Percentiles rank a stretch among this genome's conserved stretches.
These are phyloP conservation scores for Pleodorina starrii DNA, from an alignment of 139 green algal genomes.

Conservation along the genomic window DNA sequence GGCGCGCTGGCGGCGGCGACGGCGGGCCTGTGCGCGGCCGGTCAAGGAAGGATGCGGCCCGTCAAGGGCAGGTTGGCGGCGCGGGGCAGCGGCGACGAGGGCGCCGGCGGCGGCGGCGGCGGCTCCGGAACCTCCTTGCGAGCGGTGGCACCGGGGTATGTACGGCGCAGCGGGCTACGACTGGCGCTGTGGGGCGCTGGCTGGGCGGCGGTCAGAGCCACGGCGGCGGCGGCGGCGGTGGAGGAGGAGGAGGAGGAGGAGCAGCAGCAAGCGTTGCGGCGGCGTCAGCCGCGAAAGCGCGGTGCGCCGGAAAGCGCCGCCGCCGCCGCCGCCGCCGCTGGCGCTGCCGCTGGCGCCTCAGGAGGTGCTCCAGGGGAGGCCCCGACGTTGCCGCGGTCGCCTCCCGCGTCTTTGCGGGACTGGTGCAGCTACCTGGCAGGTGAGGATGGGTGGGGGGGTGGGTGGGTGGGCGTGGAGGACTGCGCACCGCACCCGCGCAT, in stretches of 20 bases:
- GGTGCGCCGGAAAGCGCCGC: no score
- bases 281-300: no score
- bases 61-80: no score
- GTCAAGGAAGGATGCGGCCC: background rate
- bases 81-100: background rate
- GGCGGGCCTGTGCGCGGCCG: background rate
- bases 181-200: background rate
- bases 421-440: constrained; percentile 28
- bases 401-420: background rate
- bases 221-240: background rate
- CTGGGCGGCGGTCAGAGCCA: background rate
- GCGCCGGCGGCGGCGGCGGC: background rate
- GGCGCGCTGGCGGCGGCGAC: background rate
- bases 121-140: background rate
- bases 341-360: background rate
- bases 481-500: no score
- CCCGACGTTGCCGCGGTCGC: background rate
- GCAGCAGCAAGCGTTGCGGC: background rate
- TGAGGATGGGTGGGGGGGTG: no score
- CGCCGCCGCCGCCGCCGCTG: no score
- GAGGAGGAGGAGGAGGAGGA: background rate
- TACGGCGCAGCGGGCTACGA: background rate
- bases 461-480: no score
- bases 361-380: no score
- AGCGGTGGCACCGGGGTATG: background rate